Conservation (phyloP, 768 basidiomycete species). For the Leccinum subgranulosum region DNA sequence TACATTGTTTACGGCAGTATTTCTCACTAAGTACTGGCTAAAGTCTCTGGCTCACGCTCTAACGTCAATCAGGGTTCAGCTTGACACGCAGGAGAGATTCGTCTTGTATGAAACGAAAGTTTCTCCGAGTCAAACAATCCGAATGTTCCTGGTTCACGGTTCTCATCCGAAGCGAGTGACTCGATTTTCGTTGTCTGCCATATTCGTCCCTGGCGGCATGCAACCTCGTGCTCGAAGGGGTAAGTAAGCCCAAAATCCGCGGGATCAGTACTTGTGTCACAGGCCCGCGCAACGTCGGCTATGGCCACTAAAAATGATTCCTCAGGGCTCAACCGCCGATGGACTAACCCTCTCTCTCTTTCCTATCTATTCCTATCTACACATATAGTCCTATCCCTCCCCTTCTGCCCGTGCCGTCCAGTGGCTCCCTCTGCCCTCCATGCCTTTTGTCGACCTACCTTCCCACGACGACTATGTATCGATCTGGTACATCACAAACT, state of each 20-base stretch:
- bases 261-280: slow-evolving; percentile 6
- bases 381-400: slow-evolving; percentile 7
- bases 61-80: slow-evolving; percentile 13
- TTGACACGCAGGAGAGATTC: neutral
- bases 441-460: slow-evolving; percentile 70
- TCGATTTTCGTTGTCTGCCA: neutral
- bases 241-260: neutral
- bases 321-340: slow-evolving; percentile 18
- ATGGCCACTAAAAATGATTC: slow-evolving; percentile 14
- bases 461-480: slow-evolving; percentile 64
- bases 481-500: slow-evolving; percentile 70
- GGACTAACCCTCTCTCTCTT: neutral
- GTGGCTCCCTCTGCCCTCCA: slow-evolving; percentile 35
- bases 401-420: neutral
- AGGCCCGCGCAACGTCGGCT: slow-evolving; percentile 21
- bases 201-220: neutral
- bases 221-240: neutral
- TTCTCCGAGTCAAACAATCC: neutral
- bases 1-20: slow-evolving; percentile 9
- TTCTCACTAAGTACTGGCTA: neutral
- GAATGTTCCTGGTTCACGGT: neutral
- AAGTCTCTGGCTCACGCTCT: slow-evolving; percentile 10
- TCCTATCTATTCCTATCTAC: slow-evolving; percentile 17
- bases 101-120: neutral
- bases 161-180: neutral